Base-by-base conservation (phyloP, 345 rosid genomes). In the Geranium rotundifolium region DNA sequence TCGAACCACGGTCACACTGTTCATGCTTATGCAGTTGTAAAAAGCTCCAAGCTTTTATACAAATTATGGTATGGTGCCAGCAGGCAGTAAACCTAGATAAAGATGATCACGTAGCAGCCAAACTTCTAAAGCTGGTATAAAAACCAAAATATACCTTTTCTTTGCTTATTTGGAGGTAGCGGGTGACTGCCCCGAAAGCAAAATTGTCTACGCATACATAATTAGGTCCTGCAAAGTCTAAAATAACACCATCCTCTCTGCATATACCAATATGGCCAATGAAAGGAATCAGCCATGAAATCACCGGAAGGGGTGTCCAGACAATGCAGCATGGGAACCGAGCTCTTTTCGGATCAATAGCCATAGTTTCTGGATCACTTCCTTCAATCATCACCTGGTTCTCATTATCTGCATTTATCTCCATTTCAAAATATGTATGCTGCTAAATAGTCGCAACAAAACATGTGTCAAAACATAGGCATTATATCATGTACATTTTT, bases 191-290 rank as follows among this genome's bases (percentile, higher is more conserved):
- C 17, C 97, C 98, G 65, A 92, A 89, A 16, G 97, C 73, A 58
- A 92, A 89, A 62, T 82, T 83, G 69, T 92, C 97, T 10, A 89
- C 90, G 50, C 84, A 89, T 5, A 92, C 95, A 30, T 85, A 89
- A 76, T 92, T 87, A 39, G 98, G 95, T 62, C 98, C 98, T 15
- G 96, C 96, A 72, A 92, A 89, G 75, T 89, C 98, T 62, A 87
- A 77, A 63, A 89, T 85, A 29, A 87, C 84, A 17, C 96, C 98
- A 75, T 92, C 96, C 80, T 89, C 93, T 78, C 93, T 77, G 78
- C 96, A 89, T 17, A 87, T 92, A 31, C 93, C 96, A 17, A 81
- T 65, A 59, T 89, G 97, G 58, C 95, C 98, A 6, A 92, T 76
- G 79, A 92, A 89, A 66, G 96, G 95, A 73, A 92, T 69, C 58